Base-by-base conservation (phyloP, 306 rosid species). In the Quercus gilva region DNA sequence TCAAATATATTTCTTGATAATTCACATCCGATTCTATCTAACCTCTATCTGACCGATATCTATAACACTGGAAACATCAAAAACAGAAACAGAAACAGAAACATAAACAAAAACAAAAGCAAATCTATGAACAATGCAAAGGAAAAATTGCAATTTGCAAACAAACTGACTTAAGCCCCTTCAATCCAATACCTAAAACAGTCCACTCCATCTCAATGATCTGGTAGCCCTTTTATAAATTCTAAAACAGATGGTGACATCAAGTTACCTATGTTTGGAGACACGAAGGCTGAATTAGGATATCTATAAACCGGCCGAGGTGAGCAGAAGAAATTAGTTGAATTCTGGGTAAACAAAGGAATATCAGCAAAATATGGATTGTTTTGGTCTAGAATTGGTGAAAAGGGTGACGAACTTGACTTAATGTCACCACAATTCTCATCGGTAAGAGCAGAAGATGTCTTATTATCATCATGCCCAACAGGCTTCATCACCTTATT, bases 231-330 rank as follows among this genome's bases (percentile, higher is more conserved):
- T 19, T 87, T 83, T 52, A 92, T 84, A 87, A 92, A 91, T 79
- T 90, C 91, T 84, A 92, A 76, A 10, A 87, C 84, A 5, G 95
- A 82, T 15, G 95, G 92, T n/a, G 97, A 94, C 28, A 92, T 81
- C 67, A 86, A 85, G 74, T 79, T 82, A 11, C 83, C 85, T 52
- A 92, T 25, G 20, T 74, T 80, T 5, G 87, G 87, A 29, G 90
- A 78, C 23, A 83, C 83, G 72, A 26, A 81, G 0, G 89, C 75
- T 15, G 92, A 67, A 75, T 88, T 90, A 17, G 84, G 72, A 71
- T 74, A 85, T 79, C 86, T 79, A 45, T 71, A 74, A 63, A 64
- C 45, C 4, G 88, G 86, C 43, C 76, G 61, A 25, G 89, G 81
- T 0, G 90, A 82, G 80, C 73, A 67, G 57, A 85, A 85, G 73